Percentiles rank a stretch among this genome's conserved stretches.
Conservation (phyloP, 139 green algal genomes). For the Nannochloris sp. region DNA sequence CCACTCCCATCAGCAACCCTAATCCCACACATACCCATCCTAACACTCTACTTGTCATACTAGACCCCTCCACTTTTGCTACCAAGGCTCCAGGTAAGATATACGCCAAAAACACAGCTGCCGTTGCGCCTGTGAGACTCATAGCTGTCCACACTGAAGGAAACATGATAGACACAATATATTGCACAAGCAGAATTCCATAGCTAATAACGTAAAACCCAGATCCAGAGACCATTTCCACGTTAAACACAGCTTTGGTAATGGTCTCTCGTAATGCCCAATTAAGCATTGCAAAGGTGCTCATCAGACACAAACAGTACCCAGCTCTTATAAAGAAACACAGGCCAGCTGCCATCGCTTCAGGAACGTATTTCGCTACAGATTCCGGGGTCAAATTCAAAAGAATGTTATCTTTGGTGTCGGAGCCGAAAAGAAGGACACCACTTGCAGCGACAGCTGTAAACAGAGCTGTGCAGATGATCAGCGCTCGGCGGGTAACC, state of each 20-base stretch:
- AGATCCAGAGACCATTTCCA: background rate
- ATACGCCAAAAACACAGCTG: constrained; percentile 23
- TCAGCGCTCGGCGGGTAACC: constrained; percentile 20
- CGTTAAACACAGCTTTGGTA: constrained; percentile 13
- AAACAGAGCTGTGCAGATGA: constrained; percentile 26
- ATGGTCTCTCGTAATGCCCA: constrained; percentile 31
- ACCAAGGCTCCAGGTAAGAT: constrained; percentile 22
- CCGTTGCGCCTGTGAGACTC: constrained; percentile 20
- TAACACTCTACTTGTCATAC: background rate
- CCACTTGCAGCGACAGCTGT: constrained; percentile 18
- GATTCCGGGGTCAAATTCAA: constrained; percentile 19
- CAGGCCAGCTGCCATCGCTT: background rate
- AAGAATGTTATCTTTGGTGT: constrained; percentile 24
- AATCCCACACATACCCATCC: constrained; percentile 14
- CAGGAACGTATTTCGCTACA: constrained; percentile 6
- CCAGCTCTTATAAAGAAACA: constrained; percentile 16
- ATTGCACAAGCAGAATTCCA: constrained; percentile 11
- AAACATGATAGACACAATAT: constrained; percentile 23
- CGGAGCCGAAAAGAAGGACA: constrained; percentile 18
- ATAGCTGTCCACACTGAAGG: constrained; percentile 20
- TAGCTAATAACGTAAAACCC: constrained; percentile 14
- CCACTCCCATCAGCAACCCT: constrained; percentile 14
- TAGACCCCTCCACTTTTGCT: background rate
- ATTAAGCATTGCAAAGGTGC: constrained; percentile 35
- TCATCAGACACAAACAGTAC: constrained; percentile 30